phyloP scores from a whole-genome alignment of 768 basidiomycete genomes.

The Ephemerocybe angulata region DNA sequence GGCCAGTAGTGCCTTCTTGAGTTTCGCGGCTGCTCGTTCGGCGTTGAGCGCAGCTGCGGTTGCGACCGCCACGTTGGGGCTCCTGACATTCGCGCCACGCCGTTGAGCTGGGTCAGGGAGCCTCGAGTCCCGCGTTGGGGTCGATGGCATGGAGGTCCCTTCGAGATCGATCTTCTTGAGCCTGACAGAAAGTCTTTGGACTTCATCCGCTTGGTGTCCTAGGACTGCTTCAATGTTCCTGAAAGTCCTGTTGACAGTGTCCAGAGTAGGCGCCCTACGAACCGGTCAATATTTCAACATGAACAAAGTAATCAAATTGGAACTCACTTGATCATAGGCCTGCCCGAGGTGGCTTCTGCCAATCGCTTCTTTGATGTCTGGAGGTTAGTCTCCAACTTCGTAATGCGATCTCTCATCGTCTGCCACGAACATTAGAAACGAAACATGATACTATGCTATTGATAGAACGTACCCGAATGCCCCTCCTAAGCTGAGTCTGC shows the following conservation, averaged over 20 bases:
- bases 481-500: conserved; percentile 70
- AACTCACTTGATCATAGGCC: conserved; percentile 58
- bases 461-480: conserved; percentile 54
- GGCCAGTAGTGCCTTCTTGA: conserved; percentile 65
- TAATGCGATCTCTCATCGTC: conserved; percentile 68
- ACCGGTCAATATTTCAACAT: not conserved
- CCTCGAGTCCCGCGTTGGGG: conserved; percentile 36
- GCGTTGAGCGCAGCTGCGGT: conserved; percentile 82
- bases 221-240: conserved; percentile 79
- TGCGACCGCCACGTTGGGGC: conserved; percentile 66
- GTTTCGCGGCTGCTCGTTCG: conserved; percentile 65
- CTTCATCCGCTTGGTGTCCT: conserved; percentile 53
- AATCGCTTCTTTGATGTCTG: conserved; percentile 67
- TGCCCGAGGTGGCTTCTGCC: conserved; percentile 56
- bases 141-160: conserved; percentile 14
- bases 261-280: conserved; percentile 74
- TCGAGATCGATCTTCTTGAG: conserved; percentile 47
- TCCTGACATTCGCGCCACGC: conserved; percentile 44
- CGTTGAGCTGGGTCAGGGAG: conserved; percentile 34
- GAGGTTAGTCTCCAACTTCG: conserved; percentile 76
- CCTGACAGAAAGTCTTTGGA: conserved; percentile 50
- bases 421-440: conserved; percentile 25
- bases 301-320: not conserved
- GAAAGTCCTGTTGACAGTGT: conserved; percentile 80
- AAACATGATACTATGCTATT: not conserved